Evolutionary conservation across 2,329 filamentous ascomycete genomes (phyloP), one percentile per base, ranked within the genome.

Genomic region (Emericellopsis atlantica): DNA sequence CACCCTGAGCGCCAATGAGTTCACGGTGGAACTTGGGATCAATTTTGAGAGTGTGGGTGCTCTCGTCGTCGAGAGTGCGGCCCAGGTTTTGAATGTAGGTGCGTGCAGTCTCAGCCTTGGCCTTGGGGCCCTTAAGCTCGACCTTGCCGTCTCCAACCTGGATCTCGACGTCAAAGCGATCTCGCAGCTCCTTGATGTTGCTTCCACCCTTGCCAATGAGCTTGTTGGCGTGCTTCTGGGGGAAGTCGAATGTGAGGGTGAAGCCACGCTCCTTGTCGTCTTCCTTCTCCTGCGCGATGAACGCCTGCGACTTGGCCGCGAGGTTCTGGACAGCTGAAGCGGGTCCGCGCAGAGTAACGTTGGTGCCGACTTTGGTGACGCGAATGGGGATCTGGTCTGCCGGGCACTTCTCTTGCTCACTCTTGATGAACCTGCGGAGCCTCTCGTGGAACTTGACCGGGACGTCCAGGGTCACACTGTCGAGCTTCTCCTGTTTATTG

Each of bases 221-320:
- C 57, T 94, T 83, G 60, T 95, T 95, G 47, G 89, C 88, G 55
- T 79, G 93, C 63, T 95, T 93, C 57, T 95, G 85, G 7, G 90
- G 90, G 66, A 95, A 98, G 47, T 95, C 87, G 50, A 96, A 96
- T 22, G 75, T 78, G 44, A 85, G 67, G 3, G 79, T 88, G 63
- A 89, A 93, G 36, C 86, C 88, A 44, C 90, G 84, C 64, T 96
- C 90, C 56, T 92, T 84, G 61, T 96, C 90, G 46, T 96, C 89
- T 58, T 86, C 76, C 65, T 89, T 84, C 61, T 94, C 88, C 56
- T 93, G 83, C 55, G 83, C 80, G 18, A 96, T 70, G 54, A 95
- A 96, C 6, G 76, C 76, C 44, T 75, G 63, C 41, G 94, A 77
- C 66, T 89, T 92, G 31, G 72, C 63, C 24, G 76, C 71, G 32